phyloP scores from a whole-genome alignment of 805 yeast species.

The Komagataella phaffii region DNA sequence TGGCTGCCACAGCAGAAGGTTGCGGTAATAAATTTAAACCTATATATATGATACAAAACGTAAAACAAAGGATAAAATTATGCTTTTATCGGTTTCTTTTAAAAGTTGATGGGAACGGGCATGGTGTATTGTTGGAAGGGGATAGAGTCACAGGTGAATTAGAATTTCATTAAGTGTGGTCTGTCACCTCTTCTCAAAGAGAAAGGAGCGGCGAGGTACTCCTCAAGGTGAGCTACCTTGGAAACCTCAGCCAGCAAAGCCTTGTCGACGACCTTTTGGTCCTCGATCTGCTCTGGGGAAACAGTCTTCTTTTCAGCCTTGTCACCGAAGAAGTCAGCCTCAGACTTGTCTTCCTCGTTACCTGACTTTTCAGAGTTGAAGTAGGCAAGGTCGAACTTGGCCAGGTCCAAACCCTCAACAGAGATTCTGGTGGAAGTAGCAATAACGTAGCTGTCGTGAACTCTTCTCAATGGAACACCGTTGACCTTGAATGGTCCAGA shows the following conservation, averaged over 20 bases:
- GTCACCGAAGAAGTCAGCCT: constrained; percentile 82
- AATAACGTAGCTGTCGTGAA: constrained; percentile 95
- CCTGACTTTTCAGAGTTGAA: constrained; percentile 87
- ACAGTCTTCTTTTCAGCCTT: constrained; percentile 71
- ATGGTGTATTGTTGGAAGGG: neutral
- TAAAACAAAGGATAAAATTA: neutral
- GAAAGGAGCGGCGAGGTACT: constrained; percentile 92
- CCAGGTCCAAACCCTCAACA: constrained; percentile 67
- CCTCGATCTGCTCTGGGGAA: constrained; percentile 88
- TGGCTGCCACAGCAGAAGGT: neutral
- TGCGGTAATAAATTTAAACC: neutral
- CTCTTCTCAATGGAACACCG: constrained; percentile 99
- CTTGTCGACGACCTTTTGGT: constrained; percentile 92
- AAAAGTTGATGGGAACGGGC: neutral
- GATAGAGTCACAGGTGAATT: constrained; percentile 26
- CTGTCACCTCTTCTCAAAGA: constrained; percentile 96
- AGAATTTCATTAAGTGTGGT: constrained; percentile 96
- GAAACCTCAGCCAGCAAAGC: constrained; percentile 87
- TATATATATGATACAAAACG: neutral
- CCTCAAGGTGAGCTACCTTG: constrained; percentile 94
- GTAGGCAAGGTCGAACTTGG: constrained; percentile 89
- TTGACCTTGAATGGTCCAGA: constrained; percentile 99
- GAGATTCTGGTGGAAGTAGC: constrained; percentile 92
- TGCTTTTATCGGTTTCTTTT: neutral
- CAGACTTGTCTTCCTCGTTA: constrained; percentile 72